phyloP scores from a whole-genome alignment of 352 stramenopile genomes.

The Phytophthora pseudosyringae region DNA sequence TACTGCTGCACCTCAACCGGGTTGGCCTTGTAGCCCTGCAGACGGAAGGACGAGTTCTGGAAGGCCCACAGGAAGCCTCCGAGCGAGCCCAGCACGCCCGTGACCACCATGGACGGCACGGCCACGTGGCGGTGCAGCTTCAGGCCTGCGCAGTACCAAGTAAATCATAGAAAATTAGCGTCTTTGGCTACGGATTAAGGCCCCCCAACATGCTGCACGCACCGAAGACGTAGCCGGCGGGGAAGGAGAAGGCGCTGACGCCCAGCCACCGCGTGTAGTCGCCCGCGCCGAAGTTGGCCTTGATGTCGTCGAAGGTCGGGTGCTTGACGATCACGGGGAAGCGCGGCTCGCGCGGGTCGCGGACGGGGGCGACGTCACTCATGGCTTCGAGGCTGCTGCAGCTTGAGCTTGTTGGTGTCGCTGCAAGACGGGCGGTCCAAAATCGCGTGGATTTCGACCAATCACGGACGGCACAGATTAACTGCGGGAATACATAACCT shows the following conservation, averaged over 20 bases:
- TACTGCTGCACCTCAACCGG: slow-evolving; percentile 66
- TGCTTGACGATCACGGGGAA: slow-evolving; percentile 86
- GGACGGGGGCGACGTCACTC: slow-evolving; percentile 50
- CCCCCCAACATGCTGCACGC: no score
- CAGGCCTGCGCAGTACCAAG: slow-evolving; percentile 36
- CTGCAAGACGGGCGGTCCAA: slow-evolving; percentile 14
- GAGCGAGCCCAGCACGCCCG: slow-evolving; percentile 73
- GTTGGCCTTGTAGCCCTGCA: slow-evolving; percentile 79
- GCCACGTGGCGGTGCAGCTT: slow-evolving; percentile 71
- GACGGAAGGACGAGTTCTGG: slow-evolving; percentile 83
- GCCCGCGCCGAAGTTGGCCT: slow-evolving; percentile 64
- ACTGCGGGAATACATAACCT: not conserved
- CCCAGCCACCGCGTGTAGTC: slow-evolving; percentile 74
- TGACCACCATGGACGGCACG: slow-evolving; percentile 79
- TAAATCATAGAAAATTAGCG: slow-evolving; percentile 14
- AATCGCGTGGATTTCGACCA: slow-evolving; percentile 18
- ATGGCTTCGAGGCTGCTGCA: slow-evolving; percentile 36
- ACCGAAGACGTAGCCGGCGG: slow-evolving; percentile 82
- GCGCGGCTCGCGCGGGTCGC: slow-evolving; percentile 62
- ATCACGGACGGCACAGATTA: no score
- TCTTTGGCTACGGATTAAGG: not conserved
- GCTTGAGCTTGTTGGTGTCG: no score
- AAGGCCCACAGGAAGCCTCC: slow-evolving; percentile 82
- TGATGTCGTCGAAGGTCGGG: slow-evolving; percentile 76
- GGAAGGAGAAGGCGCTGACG: slow-evolving; percentile 72